A percentile compares a stretch with the other conserved stretches of the same genome.
These are phyloP conservation scores for Dictyophora rubrovolvata DNA, from an alignment of 768 basidiomycete species.

Conservation along the genomic window DNA sequence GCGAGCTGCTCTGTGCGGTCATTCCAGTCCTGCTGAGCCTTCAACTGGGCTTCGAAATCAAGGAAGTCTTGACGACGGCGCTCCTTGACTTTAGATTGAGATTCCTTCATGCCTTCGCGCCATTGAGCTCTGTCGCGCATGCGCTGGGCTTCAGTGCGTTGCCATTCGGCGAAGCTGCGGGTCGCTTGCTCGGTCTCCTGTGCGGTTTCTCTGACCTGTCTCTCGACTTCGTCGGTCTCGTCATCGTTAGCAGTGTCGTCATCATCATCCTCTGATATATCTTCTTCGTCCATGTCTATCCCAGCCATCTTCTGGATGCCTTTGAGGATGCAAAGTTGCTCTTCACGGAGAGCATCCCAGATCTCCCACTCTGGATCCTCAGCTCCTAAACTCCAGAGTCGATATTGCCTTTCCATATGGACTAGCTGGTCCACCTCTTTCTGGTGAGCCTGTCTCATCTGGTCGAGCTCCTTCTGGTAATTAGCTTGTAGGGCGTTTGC, in stretches of 20 bases:
- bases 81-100: neutral
- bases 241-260: neutral
- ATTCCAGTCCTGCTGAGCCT: neutral
- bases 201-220: neutral
- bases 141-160: constrained; percentile 1
- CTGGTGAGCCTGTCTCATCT: constrained; percentile 5
- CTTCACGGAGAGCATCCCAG: neutral
- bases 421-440: constrained; percentile 3
- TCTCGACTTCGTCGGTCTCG: neutral
- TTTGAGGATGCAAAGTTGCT: neutral
- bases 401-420: constrained; percentile 2
- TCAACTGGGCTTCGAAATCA: neutral
- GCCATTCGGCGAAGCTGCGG: constrained; percentile 1
- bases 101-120: neutral
- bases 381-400: constrained; percentile 3
- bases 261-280: neutral
- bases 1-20: neutral
- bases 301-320: neutral
- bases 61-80: neutral
- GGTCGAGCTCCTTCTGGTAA: neutral
- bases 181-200: neutral
- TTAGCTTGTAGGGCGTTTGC: neutral
- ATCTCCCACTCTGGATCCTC: neutral
- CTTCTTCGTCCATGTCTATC: neutral
- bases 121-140: neutral